Evolutionary conservation across 2,329 filamentous ascomycete genomes (phyloP).

Genomic region (Phialophora chinensis): DNA sequence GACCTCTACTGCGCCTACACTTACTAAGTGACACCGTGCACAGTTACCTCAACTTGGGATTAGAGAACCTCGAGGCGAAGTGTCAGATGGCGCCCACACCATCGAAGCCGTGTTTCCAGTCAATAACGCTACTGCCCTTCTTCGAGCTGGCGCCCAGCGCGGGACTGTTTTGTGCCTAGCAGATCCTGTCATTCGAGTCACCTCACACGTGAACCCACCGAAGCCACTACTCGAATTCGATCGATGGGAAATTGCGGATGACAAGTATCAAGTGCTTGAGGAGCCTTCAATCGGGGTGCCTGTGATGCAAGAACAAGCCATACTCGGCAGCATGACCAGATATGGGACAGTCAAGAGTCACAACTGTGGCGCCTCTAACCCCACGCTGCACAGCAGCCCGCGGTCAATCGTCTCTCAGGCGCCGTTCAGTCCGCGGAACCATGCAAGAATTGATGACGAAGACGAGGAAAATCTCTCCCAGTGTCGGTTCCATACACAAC

Average conservation of each 20-base stretch:
- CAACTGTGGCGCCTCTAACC: neutral
- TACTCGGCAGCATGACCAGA: conserved; percentile 14
- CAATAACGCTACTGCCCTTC: neutral
- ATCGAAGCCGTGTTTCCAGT: conserved; percentile 20
- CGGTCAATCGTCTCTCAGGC: conserved; percentile 24
- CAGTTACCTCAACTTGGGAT: conserved; percentile 4
- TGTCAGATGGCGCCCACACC: conserved; percentile 24
- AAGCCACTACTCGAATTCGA: conserved; percentile 7
- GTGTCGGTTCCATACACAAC: conserved; percentile 18
- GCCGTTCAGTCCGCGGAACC: neutral
- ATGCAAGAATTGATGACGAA: conserved; percentile 9
- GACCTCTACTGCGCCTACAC: neutral
- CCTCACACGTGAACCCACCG: conserved; percentile 18
- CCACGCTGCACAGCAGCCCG: conserved; percentile 14
- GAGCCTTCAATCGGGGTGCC: neutral
- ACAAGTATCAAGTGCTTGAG: neutral
- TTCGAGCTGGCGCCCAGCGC: neutral
- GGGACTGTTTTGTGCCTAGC: neutral
- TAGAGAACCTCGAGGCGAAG: conserved; percentile 8
- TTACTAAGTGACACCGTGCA: neutral
- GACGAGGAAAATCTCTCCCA: conserved; percentile 12
- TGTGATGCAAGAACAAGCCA: conserved; percentile 7
- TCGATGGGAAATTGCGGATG: conserved; percentile 6
- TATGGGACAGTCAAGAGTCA: conserved; percentile 4
- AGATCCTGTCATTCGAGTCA: conserved; percentile 17